Evolutionary conservation across 2,329 filamentous ascomycete species (phyloP).

Genomic region (Alternaria brassicicola): DNA sequence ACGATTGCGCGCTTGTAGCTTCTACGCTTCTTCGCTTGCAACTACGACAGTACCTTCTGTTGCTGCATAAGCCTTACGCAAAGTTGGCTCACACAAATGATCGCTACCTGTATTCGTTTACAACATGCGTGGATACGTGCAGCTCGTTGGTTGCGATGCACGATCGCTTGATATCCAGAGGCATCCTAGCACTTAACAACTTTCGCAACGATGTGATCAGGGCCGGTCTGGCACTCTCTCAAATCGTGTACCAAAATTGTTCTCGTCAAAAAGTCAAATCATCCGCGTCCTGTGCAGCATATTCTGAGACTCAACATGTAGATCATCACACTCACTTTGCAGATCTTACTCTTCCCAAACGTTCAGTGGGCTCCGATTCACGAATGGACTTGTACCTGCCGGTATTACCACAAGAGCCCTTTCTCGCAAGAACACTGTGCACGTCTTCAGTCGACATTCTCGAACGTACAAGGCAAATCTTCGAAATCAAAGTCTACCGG

Average conservation of each 20-base stretch:
- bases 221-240: slow-evolving; percentile 33
- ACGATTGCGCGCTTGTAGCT: slow-evolving; percentile 23
- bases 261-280: slow-evolving; percentile 8
- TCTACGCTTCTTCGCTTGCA: slow-evolving; percentile 39
- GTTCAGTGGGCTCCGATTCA: slow-evolving; percentile 8
- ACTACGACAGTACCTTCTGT: slow-evolving; percentile 42
- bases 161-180: slow-evolving; percentile 27
- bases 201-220: slow-evolving; percentile 42
- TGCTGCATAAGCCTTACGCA: slow-evolving; percentile 45
- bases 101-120: slow-evolving; percentile 43
- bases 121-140: slow-evolving; percentile 36
- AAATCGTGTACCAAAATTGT: slow-evolving; percentile 38
- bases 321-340: slow-evolving; percentile 8
- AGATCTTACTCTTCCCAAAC: background rate
- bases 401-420: slow-evolving; percentile 30
- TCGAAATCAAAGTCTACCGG: slow-evolving; percentile 44
- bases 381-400: slow-evolving; percentile 17
- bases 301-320: slow-evolving; percentile 11
- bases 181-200: slow-evolving; percentile 32
- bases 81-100: slow-evolving; percentile 30
- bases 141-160: slow-evolving; percentile 35
- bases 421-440: slow-evolving; percentile 34
- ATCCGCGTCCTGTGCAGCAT: slow-evolving; percentile 1
- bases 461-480: slow-evolving; percentile 35
- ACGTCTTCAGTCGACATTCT: slow-evolving; percentile 37